These are phyloP conservation scores for Chenopodium suecicum DNA, from an alignment of 148 eudicot species.

Conservation along the genomic window DNA sequence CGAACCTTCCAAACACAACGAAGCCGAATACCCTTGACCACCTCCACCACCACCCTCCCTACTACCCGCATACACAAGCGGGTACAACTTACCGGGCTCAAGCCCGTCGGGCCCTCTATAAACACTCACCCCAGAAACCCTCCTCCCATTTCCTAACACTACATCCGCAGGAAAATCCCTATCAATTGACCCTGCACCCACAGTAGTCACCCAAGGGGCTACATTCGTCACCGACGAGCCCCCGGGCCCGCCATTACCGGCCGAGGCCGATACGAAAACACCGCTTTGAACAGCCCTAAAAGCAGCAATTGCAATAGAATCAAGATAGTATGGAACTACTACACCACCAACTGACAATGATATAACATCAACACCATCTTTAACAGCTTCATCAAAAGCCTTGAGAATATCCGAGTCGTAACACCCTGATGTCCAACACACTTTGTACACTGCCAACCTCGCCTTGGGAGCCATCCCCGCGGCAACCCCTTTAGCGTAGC, in stretches of 20 bases:
- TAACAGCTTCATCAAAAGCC: conserved; percentile 79
- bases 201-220: conserved; percentile 92
- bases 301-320: conserved; percentile 78
- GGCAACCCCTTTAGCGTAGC: conserved; percentile 82
- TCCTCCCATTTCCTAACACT: conserved; percentile 67
- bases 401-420: conserved; percentile 92
- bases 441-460: conserved; percentile 79
- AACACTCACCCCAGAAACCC: conserved; percentile 58
- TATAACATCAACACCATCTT: conserved; percentile 83
- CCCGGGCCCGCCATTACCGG: conserved; percentile 94
- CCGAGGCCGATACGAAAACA: conserved; percentile 82
- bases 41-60: conserved; percentile 42
- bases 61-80: conserved; percentile 65
- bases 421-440: conserved; percentile 93
- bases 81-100: conserved; percentile 45
- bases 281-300: conserved; percentile 69
- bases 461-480: conserved; percentile 98
- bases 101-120: conserved; percentile 66
- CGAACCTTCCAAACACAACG: conserved; percentile 81
- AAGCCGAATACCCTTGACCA: conserved; percentile 78
- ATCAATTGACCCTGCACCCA: conserved; percentile 85
- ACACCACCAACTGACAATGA: conserved; percentile 86
- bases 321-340: conserved; percentile 88
- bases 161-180: conserved; percentile 90
- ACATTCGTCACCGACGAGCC: conserved; percentile 76